These are phyloP conservation scores for Triticum urartu DNA, from an alignment of 176 grass and related monocot genomes.

Conservation along the genomic window DNA sequence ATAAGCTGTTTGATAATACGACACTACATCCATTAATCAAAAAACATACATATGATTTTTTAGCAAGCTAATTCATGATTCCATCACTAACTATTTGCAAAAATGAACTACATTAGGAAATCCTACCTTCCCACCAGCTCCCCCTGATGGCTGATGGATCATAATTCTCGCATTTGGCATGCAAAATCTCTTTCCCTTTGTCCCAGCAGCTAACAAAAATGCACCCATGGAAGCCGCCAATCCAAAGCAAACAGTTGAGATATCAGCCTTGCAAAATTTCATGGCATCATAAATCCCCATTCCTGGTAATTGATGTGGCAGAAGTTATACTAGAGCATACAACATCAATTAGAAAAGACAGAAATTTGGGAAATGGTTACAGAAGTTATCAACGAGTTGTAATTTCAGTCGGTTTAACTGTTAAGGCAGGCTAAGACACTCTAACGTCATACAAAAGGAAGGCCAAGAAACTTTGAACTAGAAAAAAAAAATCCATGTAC, in stretches of 20 bases:
- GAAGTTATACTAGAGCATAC: constrained; percentile 1
- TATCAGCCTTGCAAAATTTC: constrained; percentile 97
- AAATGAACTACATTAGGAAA: constrained; percentile 10
- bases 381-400: neutral
- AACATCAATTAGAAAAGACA: neutral
- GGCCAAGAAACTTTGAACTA: neutral
- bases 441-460: neutral
- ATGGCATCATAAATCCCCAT: constrained; percentile 99
- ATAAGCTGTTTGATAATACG: neutral
- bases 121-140: constrained; percentile 71
- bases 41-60: neutral
- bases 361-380: neutral
- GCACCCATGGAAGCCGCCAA: constrained; percentile 92
- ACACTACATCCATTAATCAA: neutral
- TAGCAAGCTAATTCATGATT: neutral
- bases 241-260: constrained; percentile 92
- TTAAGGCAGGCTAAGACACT: neutral
- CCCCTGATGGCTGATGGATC: constrained; percentile 87
- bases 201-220: constrained; percentile 89
- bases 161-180: constrained; percentile 99
- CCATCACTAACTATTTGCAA: constrained; percentile 8
- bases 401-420: constrained; percentile 3
- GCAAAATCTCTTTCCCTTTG: constrained; percentile 93
- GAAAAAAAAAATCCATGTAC: neutral
- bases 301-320: constrained; percentile 45